Conservation (phyloP, 2,329 filamentous ascomycete species). For the Intubia oerlemansii region DNA sequence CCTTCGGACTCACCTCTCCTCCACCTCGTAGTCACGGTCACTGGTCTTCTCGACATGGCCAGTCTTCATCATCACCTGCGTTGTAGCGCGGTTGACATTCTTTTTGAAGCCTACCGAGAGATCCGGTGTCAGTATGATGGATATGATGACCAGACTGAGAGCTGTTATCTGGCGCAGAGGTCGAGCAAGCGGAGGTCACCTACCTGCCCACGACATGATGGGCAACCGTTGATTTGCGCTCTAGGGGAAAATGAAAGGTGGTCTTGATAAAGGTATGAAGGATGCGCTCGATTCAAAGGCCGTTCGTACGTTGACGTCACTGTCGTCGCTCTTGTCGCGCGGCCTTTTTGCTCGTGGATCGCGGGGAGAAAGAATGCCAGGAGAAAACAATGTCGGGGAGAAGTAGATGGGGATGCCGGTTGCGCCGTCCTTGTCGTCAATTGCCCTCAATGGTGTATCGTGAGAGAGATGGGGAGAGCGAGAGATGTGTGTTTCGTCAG, state of each 20-base stretch:
- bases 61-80: slow-evolving; percentile 99
- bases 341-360: too few relatives aligned
- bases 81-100: slow-evolving; percentile 95
- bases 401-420: not conserved
- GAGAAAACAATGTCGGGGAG: not conserved
- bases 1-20: slow-evolving; percentile 44
- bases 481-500: too few relatives aligned
- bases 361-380: not conserved
- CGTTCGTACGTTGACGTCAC: too few relatives aligned
- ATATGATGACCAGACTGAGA: not conserved
- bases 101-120: slow-evolving; percentile 54
- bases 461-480: too few relatives aligned
- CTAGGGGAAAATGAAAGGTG: too few relatives aligned
- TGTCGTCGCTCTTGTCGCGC: too few relatives aligned
- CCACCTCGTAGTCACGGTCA: slow-evolving; percentile 96
- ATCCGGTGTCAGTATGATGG: not conserved
- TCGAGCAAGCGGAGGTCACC: slow-evolving; percentile 4
- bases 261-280: too few relatives aligned
- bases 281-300: too few relatives aligned
- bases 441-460: too few relatives aligned
- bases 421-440: too few relatives aligned
- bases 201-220: slow-evolving; percentile 28
- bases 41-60: slow-evolving; percentile 97
- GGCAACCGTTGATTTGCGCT: not conserved
- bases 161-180: too few relatives aligned